Percentiles rank a stretch among this genome's conserved stretches.
Conservation (phyloP, 176 grass and related monocot species). For the Tillandsia leiboldiana region DNA sequence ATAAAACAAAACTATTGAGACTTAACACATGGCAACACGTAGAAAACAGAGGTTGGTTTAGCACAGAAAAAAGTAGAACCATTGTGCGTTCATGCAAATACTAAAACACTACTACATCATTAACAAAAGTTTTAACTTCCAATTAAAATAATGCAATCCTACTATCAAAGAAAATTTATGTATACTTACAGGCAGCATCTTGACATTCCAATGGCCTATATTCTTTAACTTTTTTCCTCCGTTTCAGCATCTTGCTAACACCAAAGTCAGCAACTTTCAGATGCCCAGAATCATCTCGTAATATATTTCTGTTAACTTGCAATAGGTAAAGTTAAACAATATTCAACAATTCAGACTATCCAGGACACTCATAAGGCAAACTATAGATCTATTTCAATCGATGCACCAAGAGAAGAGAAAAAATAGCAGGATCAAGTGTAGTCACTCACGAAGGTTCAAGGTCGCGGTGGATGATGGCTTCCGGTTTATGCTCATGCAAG, state of each 20-base stretch:
- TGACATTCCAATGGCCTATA: conserved; percentile 51
- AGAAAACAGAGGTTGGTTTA: too few relatives aligned
- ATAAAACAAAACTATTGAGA: too few relatives aligned
- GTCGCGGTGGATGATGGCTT: conserved; percentile 85
- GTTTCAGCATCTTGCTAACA: conserved; percentile 80
- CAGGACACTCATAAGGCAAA: not conserved
- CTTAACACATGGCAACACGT: too few relatives aligned
- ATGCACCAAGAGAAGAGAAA: not conserved
- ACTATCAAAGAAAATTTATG: not conserved
- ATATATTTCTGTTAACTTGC: conserved; percentile 81
- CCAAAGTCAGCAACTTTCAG: conserved; percentile 96
- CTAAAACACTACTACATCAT: too few relatives aligned
- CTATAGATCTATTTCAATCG: not conserved
- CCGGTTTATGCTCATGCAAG: conserved; percentile 84
- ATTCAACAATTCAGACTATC: not conserved
- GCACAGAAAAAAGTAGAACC: too few relatives aligned
- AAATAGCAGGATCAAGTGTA: not conserved
- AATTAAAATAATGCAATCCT: not conserved
- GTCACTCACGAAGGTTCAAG: conserved; percentile 92
- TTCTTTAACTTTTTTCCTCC: conserved; percentile 73
- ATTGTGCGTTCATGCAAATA: too few relatives aligned
- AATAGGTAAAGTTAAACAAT: conserved; percentile 1
- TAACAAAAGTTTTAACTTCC: too few relatives aligned
- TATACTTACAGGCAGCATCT: conserved; percentile 53
- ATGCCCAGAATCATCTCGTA: conserved; percentile 91